Conservation (phyloP, 2,329 filamentous ascomycete genomes). For the Trichoderma endophyticum region DNA sequence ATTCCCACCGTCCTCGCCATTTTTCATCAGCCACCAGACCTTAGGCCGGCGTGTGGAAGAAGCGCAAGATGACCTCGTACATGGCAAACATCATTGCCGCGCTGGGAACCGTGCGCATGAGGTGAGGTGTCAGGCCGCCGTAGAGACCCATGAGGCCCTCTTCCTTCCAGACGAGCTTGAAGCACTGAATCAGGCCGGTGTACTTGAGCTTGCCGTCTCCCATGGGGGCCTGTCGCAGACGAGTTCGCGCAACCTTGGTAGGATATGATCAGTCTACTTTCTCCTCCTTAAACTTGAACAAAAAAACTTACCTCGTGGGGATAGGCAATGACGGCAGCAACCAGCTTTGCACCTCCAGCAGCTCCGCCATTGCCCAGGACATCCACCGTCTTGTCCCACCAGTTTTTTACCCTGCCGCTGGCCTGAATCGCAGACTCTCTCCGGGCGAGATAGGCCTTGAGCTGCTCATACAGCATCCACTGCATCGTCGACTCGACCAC, state of each 20-base stretch:
- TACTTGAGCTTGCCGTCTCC: conserved; percentile 74
- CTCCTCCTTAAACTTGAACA: too few relatives aligned
- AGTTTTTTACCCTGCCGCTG: conserved; percentile 60
- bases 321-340: conserved; percentile 82
- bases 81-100: conserved; percentile 97
- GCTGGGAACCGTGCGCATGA: conserved; percentile 85
- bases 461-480: conserved; percentile 91
- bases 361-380: conserved; percentile 77
- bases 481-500: conserved; percentile 88
- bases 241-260: conserved; percentile 69
- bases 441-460: conserved; percentile 70
- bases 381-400: conserved; percentile 71
- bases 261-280: neutral
- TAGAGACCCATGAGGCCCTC: conserved; percentile 85
- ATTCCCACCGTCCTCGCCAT: neutral
- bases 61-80: conserved; percentile 59
- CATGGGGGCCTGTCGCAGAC: conserved; percentile 79
- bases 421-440: conserved; percentile 57
- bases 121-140: conserved; percentile 85
- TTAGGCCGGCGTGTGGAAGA: conserved; percentile 42
- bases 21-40: neutral
- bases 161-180: conserved; percentile 81
- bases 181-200: conserved; percentile 83
- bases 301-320: conserved; percentile 72
- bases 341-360: conserved; percentile 79